Conservation (phyloP, 2,329 filamentous ascomycete species). For the Apiospora pterosperma region DNA sequence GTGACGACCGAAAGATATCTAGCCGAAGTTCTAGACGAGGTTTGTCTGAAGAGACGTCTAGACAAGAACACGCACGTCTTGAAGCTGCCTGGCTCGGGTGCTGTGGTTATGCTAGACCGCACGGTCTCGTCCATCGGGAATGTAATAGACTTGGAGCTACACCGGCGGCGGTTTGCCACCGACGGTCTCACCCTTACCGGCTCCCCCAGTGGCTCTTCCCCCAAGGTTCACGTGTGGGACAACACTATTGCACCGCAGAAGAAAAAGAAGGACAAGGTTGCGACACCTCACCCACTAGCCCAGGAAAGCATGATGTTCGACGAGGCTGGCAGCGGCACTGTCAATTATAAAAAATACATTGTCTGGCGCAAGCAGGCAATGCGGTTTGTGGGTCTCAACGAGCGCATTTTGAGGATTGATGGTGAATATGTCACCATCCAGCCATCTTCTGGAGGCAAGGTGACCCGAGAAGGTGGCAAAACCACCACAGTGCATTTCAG, state of each 20-base stretch:
- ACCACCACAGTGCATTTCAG: slow-evolving; percentile 80
- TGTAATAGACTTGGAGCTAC: slow-evolving; percentile 70
- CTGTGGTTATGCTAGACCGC: slow-evolving; percentile 72
- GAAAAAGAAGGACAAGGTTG: slow-evolving; percentile 52
- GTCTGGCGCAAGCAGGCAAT: slow-evolving; percentile 82
- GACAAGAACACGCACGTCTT: slow-evolving; percentile 79
- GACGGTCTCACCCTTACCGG: slow-evolving; percentile 67
- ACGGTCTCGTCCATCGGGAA: slow-evolving; percentile 77
- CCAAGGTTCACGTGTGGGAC: slow-evolving; percentile 59
- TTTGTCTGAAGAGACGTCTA: slow-evolving; percentile 72
- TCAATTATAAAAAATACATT: slow-evolving; percentile 71
- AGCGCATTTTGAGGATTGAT: slow-evolving; percentile 75
- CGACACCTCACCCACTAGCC: slow-evolving; percentile 64
- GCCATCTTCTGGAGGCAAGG: slow-evolving; percentile 65
- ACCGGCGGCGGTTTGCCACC: slow-evolving; percentile 70
- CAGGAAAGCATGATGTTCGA: slow-evolving; percentile 60
- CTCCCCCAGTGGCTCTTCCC: slow-evolving; percentile 67
- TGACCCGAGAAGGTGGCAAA: slow-evolving; percentile 63
- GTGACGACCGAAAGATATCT: slow-evolving; percentile 82
- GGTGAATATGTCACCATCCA: slow-evolving; percentile 86
- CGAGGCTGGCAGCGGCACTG: slow-evolving; percentile 47
- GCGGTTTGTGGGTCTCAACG: slow-evolving; percentile 72
- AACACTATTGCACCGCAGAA: slow-evolving; percentile 36
- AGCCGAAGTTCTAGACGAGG: slow-evolving; percentile 74
- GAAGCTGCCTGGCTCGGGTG: slow-evolving; percentile 71